Evolutionary conservation across 306 rosid species (phyloP), one percentile per base, ranked within the genome.

Genomic region (Trifolium repens): DNA sequence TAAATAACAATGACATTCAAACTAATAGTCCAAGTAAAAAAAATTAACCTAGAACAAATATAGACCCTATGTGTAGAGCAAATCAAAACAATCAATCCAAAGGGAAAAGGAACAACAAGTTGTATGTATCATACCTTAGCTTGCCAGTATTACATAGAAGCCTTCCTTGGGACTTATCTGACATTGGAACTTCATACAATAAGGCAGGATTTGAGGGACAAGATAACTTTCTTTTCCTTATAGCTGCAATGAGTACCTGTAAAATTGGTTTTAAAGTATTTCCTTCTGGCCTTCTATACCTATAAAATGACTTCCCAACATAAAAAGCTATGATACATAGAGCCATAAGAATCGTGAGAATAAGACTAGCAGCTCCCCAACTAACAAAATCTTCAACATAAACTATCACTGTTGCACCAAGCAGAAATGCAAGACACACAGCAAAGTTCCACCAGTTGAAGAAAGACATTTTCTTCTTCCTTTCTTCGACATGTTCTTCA

Each of bases 381-480:
- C 72, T 46, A 8, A 81, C 84, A 69, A 72, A 1, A 40, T 84
- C 90, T 70, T 87, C 71, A 65, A 81, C 77, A 46, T 84, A 84
- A 27, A 67, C 90, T 74, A 87, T 13, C 39, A 79, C 72, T 6
- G 90, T 84, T 30, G 19, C 50, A 22, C 90, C 86, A 76, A 84
- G 63, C 46, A 87, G 37, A 19, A 87, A 16, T 22, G 71, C 88
- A 43, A 67, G 37, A 52, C 77, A 76, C 12, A 87, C 27, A 8
- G 75, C 61, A 44, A 84, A 81, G 26, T 46, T 76, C 90, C 90
- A 87, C 88, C 84, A 84, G 62, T 87, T 87, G 68, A 86, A 84
- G 83, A 47, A 86, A 62, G 88, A 86, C 86, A 81, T 78, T 73
- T 84, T 86, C 57, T 81, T 72, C 81, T 72, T 84, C 74, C 90